Conservation (phyloP, 306 rosid species). For the Cucurbita argyrosperma region DNA sequence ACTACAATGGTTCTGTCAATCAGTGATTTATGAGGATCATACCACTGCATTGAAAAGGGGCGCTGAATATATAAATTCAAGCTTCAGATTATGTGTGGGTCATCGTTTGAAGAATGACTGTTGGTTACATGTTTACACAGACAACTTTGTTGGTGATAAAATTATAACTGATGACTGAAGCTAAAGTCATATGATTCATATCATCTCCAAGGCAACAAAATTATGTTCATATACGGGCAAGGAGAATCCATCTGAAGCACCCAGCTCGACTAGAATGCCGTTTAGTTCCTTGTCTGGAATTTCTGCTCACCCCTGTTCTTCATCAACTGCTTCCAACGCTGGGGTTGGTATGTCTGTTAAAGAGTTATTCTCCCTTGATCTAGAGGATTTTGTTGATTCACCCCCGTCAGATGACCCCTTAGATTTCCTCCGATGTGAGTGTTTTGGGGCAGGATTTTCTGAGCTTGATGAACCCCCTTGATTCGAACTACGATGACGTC, state of each 20-base stretch:
- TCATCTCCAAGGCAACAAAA: constrained; percentile 9
- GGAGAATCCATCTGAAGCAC: not conserved
- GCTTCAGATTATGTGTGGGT: not conserved
- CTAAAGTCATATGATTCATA: not conserved
- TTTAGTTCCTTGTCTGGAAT: constrained; percentile 1
- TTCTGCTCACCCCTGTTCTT: constrained; percentile 2
- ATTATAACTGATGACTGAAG: constrained; percentile 1
- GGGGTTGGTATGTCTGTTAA: constrained; percentile 25
- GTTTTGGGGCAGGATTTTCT: constrained; percentile 28
- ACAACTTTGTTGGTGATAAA: not conserved
- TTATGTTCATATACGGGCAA: not conserved
- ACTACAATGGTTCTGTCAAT: not conserved
- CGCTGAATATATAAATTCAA: not conserved
- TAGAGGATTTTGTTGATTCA: constrained; percentile 19
- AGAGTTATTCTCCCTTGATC: constrained; percentile 38
- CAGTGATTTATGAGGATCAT: not conserved
- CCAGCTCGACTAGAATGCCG: not conserved
- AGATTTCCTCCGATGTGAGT: constrained; percentile 30
- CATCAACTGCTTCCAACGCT: not conserved
- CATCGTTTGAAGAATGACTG: not conserved
- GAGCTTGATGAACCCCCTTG: constrained; percentile 16
- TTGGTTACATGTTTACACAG: not conserved
- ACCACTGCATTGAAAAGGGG: not conserved
- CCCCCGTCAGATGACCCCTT: constrained; percentile 41
- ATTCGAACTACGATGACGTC: constrained; percentile 22